A percentile compares a stretch with the other conserved stretches of the same genome.
These are phyloP conservation scores for Aspergillus panamensis DNA, from an alignment of 495 filamentous ascomycete genomes.

Conservation along the genomic window DNA sequence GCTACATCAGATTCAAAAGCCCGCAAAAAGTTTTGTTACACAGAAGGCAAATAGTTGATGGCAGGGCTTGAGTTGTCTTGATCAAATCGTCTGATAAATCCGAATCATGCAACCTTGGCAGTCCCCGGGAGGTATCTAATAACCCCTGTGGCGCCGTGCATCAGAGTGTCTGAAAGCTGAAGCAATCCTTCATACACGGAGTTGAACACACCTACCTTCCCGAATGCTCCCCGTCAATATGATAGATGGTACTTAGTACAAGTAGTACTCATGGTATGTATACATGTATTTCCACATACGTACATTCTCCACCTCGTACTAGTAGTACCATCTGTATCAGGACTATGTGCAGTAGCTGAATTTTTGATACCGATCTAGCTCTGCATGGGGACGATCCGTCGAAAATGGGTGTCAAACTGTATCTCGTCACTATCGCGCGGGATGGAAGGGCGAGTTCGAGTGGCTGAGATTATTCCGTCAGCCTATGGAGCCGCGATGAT, in stretches of 20 bases:
- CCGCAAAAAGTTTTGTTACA: neutral
- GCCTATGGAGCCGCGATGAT: slow-evolving; percentile 10
- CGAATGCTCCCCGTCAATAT: too few relatives aligned
- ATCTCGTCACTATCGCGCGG: neutral
- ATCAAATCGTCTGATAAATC: neutral
- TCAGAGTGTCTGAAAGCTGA: too few relatives aligned
- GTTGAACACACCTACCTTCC: too few relatives aligned
- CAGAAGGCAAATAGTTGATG: neutral
- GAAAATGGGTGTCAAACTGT: neutral
- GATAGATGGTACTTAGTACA: too few relatives aligned
- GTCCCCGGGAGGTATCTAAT: too few relatives aligned
- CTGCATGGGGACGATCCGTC: neutral
- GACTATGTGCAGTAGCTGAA: neutral
- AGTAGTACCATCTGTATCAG: neutral
- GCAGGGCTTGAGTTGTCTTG: too few relatives aligned
- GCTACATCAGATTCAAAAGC: neutral
- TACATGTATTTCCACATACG: too few relatives aligned
- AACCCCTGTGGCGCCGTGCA: too few relatives aligned
- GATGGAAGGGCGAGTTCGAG: neutral
- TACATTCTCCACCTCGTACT: neutral
- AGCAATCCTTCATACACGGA: too few relatives aligned
- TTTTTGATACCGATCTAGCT: neutral
- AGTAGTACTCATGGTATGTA: too few relatives aligned
- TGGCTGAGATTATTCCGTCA: slow-evolving; percentile 6
- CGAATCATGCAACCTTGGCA: neutral